Conservation (phyloP, 2,329 filamentous ascomycete species). For the Aspergillus pseudotamarii region DNA sequence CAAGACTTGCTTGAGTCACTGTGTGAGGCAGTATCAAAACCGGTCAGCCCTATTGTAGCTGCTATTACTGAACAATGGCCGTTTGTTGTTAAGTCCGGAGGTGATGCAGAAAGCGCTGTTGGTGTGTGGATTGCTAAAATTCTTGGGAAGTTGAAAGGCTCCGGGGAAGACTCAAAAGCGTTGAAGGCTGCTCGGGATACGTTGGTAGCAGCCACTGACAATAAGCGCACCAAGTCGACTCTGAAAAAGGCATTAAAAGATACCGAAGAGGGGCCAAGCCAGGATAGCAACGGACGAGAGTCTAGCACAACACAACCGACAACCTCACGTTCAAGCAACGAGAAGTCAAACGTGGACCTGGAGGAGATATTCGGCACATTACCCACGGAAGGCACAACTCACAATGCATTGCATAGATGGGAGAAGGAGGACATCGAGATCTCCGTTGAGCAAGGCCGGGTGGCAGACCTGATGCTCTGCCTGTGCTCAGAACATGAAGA, state of each 20-base stretch:
- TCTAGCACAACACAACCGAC: constrained; percentile 17
- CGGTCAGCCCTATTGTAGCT: constrained; percentile 67
- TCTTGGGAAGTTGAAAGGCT: constrained; percentile 57
- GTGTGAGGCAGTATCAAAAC: constrained; percentile 33
- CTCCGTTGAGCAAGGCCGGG: constrained; percentile 75
- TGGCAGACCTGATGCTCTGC: constrained; percentile 70
- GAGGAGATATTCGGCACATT: constrained; percentile 56
- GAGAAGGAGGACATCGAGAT: constrained; percentile 75
- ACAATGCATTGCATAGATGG: constrained; percentile 62
- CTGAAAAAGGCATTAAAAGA: constrained; percentile 37
- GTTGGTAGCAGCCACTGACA: constrained; percentile 45
- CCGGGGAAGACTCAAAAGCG: constrained; percentile 53
- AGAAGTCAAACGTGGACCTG: constrained; percentile 46
- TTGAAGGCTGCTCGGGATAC: constrained; percentile 51
- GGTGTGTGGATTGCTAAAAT: constrained; percentile 62
- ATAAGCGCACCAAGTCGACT: constrained; percentile 42
- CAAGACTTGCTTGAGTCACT: constrained; percentile 57
- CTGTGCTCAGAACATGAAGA: constrained; percentile 74
- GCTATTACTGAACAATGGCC: constrained; percentile 77
- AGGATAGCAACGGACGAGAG: constrained; percentile 19
- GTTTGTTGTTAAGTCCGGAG: constrained; percentile 61
- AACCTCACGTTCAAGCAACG: constrained; percentile 10
- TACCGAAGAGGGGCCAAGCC: constrained; percentile 14
- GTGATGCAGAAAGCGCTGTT: constrained; percentile 51
- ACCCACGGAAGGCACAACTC: constrained; percentile 47